A percentile compares a stretch with the other conserved stretches of the same genome.
Conservation (phyloP, 2,329 filamentous ascomycete species). For the Nemania serpens region DNA sequence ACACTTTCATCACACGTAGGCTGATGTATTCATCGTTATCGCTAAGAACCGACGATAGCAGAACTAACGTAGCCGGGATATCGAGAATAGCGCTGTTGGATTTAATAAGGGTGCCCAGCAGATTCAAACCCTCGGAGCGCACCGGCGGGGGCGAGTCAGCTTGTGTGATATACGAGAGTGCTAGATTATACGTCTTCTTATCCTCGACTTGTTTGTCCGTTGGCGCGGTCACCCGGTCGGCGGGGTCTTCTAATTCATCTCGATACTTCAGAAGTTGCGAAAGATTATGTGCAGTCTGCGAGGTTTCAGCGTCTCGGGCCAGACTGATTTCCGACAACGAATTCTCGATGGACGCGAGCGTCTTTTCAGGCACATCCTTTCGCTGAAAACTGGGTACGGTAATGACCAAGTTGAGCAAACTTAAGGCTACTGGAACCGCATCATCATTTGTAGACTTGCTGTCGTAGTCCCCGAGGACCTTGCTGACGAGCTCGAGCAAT, state of each 20-base stretch:
- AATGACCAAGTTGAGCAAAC: constrained; percentile 64
- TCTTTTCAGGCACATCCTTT: constrained; percentile 48
- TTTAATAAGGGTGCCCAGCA: constrained; percentile 62
- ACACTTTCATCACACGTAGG: constrained; percentile 67
- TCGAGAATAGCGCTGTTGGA: constrained; percentile 64
- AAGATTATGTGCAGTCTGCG: constrained; percentile 61
- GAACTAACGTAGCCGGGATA: constrained; percentile 65
- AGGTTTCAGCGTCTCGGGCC: constrained; percentile 47
- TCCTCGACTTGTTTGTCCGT: constrained; percentile 61
- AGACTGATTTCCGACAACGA: constrained; percentile 53
- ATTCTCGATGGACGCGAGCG: constrained; percentile 52
- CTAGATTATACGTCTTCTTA: constrained; percentile 64
- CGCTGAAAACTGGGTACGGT: constrained; percentile 61
- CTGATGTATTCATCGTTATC: constrained; percentile 75
- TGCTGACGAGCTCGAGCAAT: constrained; percentile 65
- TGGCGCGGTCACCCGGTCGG: constrained; percentile 45
- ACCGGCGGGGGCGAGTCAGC: constrained; percentile 68
- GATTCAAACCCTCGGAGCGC: constrained; percentile 66
- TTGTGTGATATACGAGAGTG: constrained; percentile 66
- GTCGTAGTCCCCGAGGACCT: constrained; percentile 59
- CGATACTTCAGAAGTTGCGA: constrained; percentile 60
- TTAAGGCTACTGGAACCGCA: constrained; percentile 58
- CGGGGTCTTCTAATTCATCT: constrained; percentile 55
- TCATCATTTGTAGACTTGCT: constrained; percentile 52
- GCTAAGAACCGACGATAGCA: constrained; percentile 66